These are phyloP conservation scores for Xanthoceras sorbifolium DNA, from an alignment of 345 rosid genomes.

Conservation along the genomic window DNA sequence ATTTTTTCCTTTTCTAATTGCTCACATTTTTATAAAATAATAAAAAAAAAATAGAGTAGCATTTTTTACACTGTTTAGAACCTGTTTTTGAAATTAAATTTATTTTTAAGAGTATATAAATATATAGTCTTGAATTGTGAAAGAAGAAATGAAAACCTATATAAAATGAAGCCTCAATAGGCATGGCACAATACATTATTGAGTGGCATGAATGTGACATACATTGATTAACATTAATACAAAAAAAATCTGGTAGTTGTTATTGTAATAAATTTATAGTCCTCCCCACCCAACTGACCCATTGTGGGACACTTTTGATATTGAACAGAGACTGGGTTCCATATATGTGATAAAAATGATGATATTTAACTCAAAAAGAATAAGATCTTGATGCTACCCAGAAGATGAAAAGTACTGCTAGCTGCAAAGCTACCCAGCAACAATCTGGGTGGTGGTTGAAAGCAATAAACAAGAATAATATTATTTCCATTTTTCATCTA, in stretches of 20 bases:
- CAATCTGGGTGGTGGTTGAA: slow-evolving; percentile 40
- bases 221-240: slow-evolving; percentile 31
- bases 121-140: not conserved
- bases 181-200: not conserved
- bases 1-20: not conserved
- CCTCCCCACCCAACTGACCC: slow-evolving; percentile 24
- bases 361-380: not conserved
- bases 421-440: slow-evolving; percentile 16
- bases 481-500: too few species aligned
- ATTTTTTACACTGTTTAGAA: too few species aligned
- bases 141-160: not conserved
- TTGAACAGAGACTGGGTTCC: slow-evolving; percentile 8
- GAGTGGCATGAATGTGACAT: slow-evolving; percentile 34
- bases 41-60: not conserved
- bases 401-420: slow-evolving; percentile 3
- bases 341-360: slow-evolving; percentile 15
- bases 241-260: slow-evolving; percentile 26
- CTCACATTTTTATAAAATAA: not conserved
- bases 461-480: slow-evolving; percentile 40
- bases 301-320: slow-evolving; percentile 29
- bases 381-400: not conserved
- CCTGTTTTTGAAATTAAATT: not conserved
- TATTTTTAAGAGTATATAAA: not conserved
- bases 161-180: not conserved
- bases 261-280: slow-evolving; percentile 22